Conservation (phyloP, 2,329 filamentous ascomycete genomes). For the Aspergillus novoparasiticus region DNA sequence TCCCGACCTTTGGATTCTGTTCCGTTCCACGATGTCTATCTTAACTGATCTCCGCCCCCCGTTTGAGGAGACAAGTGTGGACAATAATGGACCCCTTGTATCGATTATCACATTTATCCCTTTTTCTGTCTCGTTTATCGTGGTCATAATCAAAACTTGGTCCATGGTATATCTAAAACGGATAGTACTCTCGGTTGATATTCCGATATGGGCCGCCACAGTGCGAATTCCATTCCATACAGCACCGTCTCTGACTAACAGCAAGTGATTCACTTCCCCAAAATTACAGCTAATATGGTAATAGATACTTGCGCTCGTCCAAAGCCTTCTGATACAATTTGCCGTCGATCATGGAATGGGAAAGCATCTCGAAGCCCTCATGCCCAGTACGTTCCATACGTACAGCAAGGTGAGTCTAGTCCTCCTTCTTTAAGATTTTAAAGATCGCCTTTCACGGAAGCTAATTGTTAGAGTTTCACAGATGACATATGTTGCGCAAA, state of each 20-base stretch:
- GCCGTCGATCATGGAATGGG: background rate
- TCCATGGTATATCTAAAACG: background rate
- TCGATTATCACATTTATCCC: background rate
- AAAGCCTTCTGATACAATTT: background rate
- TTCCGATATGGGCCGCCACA: background rate
- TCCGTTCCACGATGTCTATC: background rate
- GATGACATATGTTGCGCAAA: background rate
- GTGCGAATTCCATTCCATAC: background rate
- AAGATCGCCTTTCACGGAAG: background rate
- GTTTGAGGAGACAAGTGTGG: background rate
- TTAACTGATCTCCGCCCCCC: background rate
- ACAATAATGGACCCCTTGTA: background rate
- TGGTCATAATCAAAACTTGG: background rate
- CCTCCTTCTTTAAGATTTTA: background rate
- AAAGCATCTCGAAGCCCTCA: background rate
- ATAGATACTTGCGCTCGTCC: background rate
- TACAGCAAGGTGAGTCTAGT: background rate
- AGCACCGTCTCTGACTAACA: background rate
- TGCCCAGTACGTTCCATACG: background rate
- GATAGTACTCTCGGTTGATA: background rate
- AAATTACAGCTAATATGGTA: background rate
- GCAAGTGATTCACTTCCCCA: background rate
- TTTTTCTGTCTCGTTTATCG: background rate
- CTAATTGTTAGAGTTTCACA: background rate
- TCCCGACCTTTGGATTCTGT: background rate